Evolutionary conservation across 2,329 filamentous ascomycete species (phyloP), one percentile per base, ranked within the genome.

Genomic region (Monilinia fructicola): DNA sequence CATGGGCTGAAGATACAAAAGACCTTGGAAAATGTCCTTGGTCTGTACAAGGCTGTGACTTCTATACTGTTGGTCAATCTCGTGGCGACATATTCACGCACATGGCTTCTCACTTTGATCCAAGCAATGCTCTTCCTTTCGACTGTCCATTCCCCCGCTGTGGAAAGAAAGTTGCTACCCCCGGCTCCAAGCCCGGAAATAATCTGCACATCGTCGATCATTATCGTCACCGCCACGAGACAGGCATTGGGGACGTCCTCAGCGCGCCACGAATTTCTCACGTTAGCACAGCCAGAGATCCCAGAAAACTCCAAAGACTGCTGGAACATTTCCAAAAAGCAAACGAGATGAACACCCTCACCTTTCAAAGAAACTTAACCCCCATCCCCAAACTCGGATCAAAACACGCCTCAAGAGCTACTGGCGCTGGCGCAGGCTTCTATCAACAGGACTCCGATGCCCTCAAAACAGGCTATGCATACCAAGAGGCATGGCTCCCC

Each of bases 141-240:
- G 11, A 31, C 1, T 61, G 58, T 21, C 58, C 58, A 14, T 61
- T 61, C n/a, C 44, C 58, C 26, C 31, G 28, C 9, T 61, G 58
- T 40, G 31, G 58, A 9, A 61, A 61, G 44, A 23, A 12, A 38
- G 21, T 61, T 3, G 58, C 58, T 16, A 9, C 18, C 12, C 44
- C 58, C n/a, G 58, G 44, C 4, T 50, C 58, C 18, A 31, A 50
- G 26, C 4, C 58, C 4, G 58, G 23, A 21, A 23, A 12, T 0
- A 50, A 61, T 35, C 7, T 61, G 38, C 14, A 12, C n/a, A 11
- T 61, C 3, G 28, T 38, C 4, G 58, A 61, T 18, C 58, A 61
- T 52, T 61, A 61, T 61, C 58, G 58, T 50, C 58, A 61, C 16
- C 58, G 58, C 58, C 4, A 23, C 6, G 31, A 23, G 35, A 21